A percentile compares a stretch with the other conserved stretches of the same genome.
These are phyloP conservation scores for Alternaria triticina DNA, from an alignment of 2,329 filamentous ascomycete genomes.

Conservation along the genomic window DNA sequence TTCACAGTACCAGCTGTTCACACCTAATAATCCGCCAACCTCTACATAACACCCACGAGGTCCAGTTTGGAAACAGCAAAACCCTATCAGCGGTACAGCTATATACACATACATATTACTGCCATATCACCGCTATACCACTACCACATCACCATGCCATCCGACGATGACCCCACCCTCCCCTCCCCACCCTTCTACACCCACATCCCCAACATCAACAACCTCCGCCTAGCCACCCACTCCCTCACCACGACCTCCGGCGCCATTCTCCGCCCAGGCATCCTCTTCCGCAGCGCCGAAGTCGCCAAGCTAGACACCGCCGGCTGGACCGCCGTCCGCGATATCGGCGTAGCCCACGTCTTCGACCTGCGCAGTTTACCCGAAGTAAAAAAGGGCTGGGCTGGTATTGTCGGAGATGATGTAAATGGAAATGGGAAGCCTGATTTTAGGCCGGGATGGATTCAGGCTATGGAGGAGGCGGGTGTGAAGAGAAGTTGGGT, in stretches of 20 bases:
- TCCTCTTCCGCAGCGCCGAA: constrained; percentile 74
- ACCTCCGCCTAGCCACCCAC: constrained; percentile 44
- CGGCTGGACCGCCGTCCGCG: constrained; percentile 35
- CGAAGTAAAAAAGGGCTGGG: constrained; percentile 60
- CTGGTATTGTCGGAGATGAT: constrained; percentile 29
- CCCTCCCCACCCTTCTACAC: constrained; percentile 43
- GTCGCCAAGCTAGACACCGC: constrained; percentile 48
- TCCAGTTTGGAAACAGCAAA: background rate
- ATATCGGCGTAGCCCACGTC: constrained; percentile 66
- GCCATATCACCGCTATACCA: background rate
- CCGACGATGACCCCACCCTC: constrained; percentile 4
- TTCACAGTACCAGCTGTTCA: background rate
- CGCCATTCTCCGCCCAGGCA: constrained; percentile 55
- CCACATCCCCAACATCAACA: constrained; percentile 39
- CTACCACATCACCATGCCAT: background rate
- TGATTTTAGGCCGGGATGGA: constrained; percentile 41
- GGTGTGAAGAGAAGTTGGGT: constrained; percentile 62
- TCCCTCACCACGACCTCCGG: constrained; percentile 38
- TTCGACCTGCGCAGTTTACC: constrained; percentile 71
- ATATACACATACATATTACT: background rate
- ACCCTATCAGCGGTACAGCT: background rate
- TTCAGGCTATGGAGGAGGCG: constrained; percentile 36
- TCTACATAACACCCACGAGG: background rate
- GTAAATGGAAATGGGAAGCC: constrained; percentile 39
- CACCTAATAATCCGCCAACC: background rate